Base-by-base conservation (phyloP, 331 rosid genomes). In the Arachis monticola region DNA sequence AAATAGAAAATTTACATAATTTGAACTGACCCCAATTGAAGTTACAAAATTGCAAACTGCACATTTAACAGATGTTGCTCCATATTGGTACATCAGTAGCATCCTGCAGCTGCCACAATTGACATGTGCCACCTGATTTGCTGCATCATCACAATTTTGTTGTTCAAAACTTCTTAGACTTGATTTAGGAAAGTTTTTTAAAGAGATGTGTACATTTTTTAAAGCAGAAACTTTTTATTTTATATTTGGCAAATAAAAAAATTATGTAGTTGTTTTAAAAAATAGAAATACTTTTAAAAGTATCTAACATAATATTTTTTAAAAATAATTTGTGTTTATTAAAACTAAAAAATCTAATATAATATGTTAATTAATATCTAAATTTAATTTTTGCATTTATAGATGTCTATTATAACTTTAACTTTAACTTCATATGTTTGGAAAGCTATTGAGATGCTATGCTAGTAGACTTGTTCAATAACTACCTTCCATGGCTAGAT, bases 91-190 rank as follows among this genome's bases (percentile, higher is more conserved):
- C 96, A 88, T 90, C 67, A 95, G 73, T 47, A 95, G 82, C 99
- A 92, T 95, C 85, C 93, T 86, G 82, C 97, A 95, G 87, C 85
- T 92, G 46, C 99, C 99, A 69, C 99, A 95, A 14, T 84, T 90
- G 71, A 95, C 97, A 75, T 95, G 99, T 58, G 99, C 99, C 75
- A 95, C 97, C 87, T 95, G 99, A 83, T 95, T 95, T 64, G 97
- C 99, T 95, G 64, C 64, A 64, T 74, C 74, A 52, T 32, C 73
- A 41, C 47, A 67, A 44, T 1, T 5, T 64, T 17, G 22, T 60
- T 62, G 41, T 52, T 61, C 67, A 62, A 75, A 74, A 62, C 56
- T 58, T 22, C 47, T 40, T 30, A 41, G 46, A 11, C n/a, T 53
- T n/a, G 31, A 7, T 72, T 61, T 42, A 56, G 59, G 73, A 48